These are phyloP conservation scores for Alternaria arbusti DNA, from an alignment of 2,329 filamentous ascomycete species.

Conservation along the genomic window DNA sequence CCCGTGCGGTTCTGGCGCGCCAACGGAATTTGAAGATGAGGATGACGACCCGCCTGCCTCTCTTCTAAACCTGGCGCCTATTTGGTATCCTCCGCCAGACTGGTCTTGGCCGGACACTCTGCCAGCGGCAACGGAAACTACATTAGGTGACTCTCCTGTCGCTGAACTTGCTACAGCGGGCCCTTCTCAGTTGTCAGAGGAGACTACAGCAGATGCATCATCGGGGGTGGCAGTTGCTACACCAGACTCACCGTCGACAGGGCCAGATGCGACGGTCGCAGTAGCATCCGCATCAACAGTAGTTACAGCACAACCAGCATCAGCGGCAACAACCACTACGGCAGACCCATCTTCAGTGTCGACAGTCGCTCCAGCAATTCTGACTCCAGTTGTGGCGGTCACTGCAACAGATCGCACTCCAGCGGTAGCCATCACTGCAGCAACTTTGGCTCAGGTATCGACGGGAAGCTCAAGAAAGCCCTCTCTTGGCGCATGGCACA, in stretches of 20 bases:
- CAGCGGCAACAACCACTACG: background rate
- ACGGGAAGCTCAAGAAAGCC: background rate
- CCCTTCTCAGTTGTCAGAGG: background rate
- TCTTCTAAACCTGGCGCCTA: background rate
- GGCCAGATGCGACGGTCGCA: background rate
- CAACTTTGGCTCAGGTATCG: background rate
- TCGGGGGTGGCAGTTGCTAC: background rate
- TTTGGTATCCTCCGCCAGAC: background rate
- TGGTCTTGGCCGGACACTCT: background rate
- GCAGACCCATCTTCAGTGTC: background rate
- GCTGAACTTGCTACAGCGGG: background rate
- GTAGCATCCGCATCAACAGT: background rate
- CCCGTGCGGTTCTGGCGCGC: background rate
- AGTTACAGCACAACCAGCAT: background rate
- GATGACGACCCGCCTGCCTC: conserved; percentile 6
- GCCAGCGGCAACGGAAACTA: background rate
- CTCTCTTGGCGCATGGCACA: conserved; percentile 1
- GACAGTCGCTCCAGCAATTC: background rate
- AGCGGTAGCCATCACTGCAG: background rate
- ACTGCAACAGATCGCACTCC: background rate
- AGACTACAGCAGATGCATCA: background rate
- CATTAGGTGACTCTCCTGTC: background rate
- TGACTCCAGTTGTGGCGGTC: background rate
- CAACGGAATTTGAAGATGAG: background rate
- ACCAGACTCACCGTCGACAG: background rate